Evolutionary conservation across 345 rosid genomes (phyloP), one percentile per base, ranked within the genome.

Genomic region (Salix viminalis): DNA sequence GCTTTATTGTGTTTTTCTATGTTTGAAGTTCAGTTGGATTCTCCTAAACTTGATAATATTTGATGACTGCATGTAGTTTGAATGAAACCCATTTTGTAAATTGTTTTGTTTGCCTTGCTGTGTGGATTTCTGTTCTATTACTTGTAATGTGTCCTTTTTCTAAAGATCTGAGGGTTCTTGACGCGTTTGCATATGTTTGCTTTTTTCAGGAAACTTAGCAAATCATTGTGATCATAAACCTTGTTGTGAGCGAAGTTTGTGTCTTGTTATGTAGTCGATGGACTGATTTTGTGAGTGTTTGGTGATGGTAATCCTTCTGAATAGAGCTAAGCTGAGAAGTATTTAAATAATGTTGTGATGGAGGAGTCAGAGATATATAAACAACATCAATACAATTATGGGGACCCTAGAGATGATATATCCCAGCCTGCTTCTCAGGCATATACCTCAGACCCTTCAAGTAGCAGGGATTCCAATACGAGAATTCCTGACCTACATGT

Each of bases 401-500:
- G 84, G 82, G 91, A 89, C 61, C 84, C 83, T 81, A 90, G 89
- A 67, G 83, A 73, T 34, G 89, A 84, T 72, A 86, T 77, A 67
- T 78, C 77, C 75, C 86, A 78, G 61, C 62, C 84, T 76, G 81
- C 85, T 74, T 76, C 87, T 67, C 92, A 82, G 72, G 85, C 84
- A 65, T 82, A 56, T 81, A 72, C 82, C 54, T 67, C 79, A 46
- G 90, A 86, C 52, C 88, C 86, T 75, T 4, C 41, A 62, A 78
- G 84, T 85, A 82, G 85, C 80, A 77, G 82, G 69, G 83, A 80
- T 77, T 54, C 82, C 76, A 80, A 50, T 70, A 24, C 73, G 70
- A 86, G 83, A 60, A 88, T 86, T 79, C 86, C 81, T 73, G 86
- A 85, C 60, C 80, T 70, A 30, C 83, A 80, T 77, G 74, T 52